Evolutionary conservation across 129 eudicot genomes (phyloP), one percentile per base, ranked within the genome.

Genomic region (Heracleum sosnowskyi): DNA sequence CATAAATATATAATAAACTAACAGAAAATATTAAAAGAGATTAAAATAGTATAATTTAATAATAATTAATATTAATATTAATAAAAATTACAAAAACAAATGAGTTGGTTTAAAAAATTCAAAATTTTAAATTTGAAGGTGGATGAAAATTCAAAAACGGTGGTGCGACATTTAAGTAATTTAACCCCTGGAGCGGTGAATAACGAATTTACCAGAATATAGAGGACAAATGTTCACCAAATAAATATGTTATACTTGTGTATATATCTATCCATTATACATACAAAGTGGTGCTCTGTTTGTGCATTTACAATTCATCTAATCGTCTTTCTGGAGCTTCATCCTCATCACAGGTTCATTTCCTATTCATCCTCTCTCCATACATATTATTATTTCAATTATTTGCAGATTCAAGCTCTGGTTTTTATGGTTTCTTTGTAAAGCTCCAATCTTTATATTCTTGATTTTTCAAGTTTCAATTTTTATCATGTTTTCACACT

Each of bases 291-390:
- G 26, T 73, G 47, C 22, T 2, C 18, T 45, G 24, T 41, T 28
- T 73, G 36, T 20, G 77, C 47, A 42, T 26, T 73, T 2, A 37
- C 47, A 26, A 42, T 73, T 73, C 36, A 42, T 41, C 47, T 15
- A 13, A 73, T 73, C 77, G 36, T 47, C 45, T 24, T 28, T 26
- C 47, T 49, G 77, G 37, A 15, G 60, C 4, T 26, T 73, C 77
- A 24, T 44, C 60, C 77, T 74, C 39, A 15, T 74, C 57, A 28
- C 77, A 74, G 77, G 77, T 74, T n/a, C 40, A 15, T 73, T 73
- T 73, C 51, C 11, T 41, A 0, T 73, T 2, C 46, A 4, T 44
- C 55, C 11, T 41, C 64, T 57, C 13, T 24, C 4, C 12, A 0
- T 73, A 7, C 28, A 2, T 20, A 1, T 16, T 17, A 35, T 71